Evolutionary conservation across 345 rosid species (phyloP).

Genomic region (Viola odorata): DNA sequence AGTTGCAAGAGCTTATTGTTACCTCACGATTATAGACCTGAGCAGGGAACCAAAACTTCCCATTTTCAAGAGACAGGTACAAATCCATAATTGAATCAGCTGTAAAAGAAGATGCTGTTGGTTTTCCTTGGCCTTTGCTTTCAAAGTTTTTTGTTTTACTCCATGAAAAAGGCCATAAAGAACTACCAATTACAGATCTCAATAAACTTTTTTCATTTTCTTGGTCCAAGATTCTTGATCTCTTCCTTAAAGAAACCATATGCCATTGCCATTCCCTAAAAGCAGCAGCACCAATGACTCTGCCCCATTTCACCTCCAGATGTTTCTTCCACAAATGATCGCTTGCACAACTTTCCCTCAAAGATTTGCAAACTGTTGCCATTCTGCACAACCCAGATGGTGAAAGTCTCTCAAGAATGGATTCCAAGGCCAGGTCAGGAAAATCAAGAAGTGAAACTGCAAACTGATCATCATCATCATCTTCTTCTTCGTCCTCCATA

Average conservation of each 20-base stretch:
- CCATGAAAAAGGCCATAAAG: constrained; percentile 39
- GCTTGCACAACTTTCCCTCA: constrained; percentile 52
- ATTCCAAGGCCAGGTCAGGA: constrained; percentile 74
- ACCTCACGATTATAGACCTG: constrained; percentile 95
- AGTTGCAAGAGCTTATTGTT: neutral
- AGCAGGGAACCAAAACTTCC: constrained; percentile 80
- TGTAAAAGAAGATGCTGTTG: constrained; percentile 14
- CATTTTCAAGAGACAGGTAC: constrained; percentile 74
- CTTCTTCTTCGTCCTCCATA: neutral
- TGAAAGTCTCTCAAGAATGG: constrained; percentile 63
- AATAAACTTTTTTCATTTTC: constrained; percentile 29
- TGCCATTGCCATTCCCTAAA: constrained; percentile 55
- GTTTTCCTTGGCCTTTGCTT: too few species aligned
- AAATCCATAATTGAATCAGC: constrained; percentile 55
- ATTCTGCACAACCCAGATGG: constrained; percentile 58
- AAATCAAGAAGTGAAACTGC: constrained; percentile 50
- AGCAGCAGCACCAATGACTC: constrained; percentile 60
- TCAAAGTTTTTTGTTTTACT: constrained; percentile 27
- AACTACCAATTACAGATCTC: constrained; percentile 20
- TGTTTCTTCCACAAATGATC: constrained; percentile 75
- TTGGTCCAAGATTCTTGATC: constrained; percentile 3
- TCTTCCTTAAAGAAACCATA: constrained; percentile 27
- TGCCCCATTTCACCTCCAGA: constrained; percentile 71
- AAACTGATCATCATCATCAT: constrained; percentile 7
- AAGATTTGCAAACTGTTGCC: constrained; percentile 62